Evolutionary conservation across 2,329 filamentous ascomycete species (phyloP).

Genomic region (Monilinia vaccinii-corymbosi): DNA sequence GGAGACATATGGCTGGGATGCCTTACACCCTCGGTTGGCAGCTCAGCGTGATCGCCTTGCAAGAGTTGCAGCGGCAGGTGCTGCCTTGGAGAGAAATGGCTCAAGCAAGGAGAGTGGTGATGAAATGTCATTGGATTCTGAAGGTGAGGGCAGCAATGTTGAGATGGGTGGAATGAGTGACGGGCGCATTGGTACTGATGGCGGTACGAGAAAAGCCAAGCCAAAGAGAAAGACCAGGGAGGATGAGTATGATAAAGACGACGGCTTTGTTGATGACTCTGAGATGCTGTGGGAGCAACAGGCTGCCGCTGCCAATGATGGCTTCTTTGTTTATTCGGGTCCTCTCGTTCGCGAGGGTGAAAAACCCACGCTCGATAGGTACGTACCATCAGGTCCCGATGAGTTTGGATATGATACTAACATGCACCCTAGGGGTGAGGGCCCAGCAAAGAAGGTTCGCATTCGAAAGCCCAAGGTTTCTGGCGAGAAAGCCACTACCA

Average conservation of each 20-base stretch:
- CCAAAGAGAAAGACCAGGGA: conserved; percentile 66
- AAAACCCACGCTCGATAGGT: conserved; percentile 53
- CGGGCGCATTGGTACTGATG: conserved; percentile 50
- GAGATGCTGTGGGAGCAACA: conserved; percentile 94
- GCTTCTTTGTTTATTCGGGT: conserved; percentile 96
- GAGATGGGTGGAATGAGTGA: conserved; percentile 68
- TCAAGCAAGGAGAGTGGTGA: conserved; percentile 62
- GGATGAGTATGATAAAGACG: conserved; percentile 75
- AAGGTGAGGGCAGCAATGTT: conserved; percentile 72
- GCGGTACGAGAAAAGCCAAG: conserved; percentile 52
- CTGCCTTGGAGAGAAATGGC: conserved; percentile 68
- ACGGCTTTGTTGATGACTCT: conserved; percentile 85
- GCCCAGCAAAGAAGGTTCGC: conserved; percentile 57
- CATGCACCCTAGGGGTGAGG: conserved; percentile 54
- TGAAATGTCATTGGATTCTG: conserved; percentile 71
- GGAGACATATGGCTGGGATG: conserved; percentile 89
- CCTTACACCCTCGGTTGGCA: conserved; percentile 81
- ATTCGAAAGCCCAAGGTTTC: conserved; percentile 48
- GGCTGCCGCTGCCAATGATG: conserved; percentile 86
- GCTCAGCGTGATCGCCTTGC: conserved; percentile 81
- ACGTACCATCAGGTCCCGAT: conserved; percentile 8
- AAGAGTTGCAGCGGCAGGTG: conserved; percentile 80
- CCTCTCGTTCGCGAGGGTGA: conserved; percentile 81
- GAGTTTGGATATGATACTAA: conserved; percentile 12
- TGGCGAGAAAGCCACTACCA: conserved; percentile 44